A percentile compares a stretch with the other conserved stretches of the same genome.
These are phyloP conservation scores for Trifolium pratense DNA, from an alignment of 306 rosid species.

Conservation along the genomic window DNA sequence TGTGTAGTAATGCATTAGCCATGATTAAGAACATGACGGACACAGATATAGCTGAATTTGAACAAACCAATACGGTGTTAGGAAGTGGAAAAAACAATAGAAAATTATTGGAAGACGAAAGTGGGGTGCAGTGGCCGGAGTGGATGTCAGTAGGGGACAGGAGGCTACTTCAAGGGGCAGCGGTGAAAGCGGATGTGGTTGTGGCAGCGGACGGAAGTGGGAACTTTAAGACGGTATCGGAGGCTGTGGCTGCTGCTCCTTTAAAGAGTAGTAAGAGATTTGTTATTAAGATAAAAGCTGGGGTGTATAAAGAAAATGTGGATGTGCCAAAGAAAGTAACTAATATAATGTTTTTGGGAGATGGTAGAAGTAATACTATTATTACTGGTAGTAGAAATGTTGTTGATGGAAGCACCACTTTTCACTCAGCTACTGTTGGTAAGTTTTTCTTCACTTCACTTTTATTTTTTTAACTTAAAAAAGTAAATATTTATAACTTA, in stretches of 20 bases:
- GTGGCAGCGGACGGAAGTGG: constrained; percentile 95
- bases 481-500: too few species aligned
- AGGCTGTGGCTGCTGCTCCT: constrained; percentile 83
- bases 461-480: not conserved
- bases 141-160: constrained; percentile 77
- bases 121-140: constrained; percentile 62
- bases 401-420: constrained; percentile 91
- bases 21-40: constrained; percentile 82
- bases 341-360: constrained; percentile 83
- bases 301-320: constrained; percentile 78
- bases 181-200: constrained; percentile 59
- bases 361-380: constrained; percentile 64
- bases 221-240: constrained; percentile 68
- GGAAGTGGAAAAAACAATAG: not conserved
- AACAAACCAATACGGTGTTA: not conserved
- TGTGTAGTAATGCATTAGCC: constrained; percentile 83
- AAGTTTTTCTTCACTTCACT: constrained; percentile 11
- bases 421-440: constrained; percentile 93
- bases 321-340: constrained; percentile 71
- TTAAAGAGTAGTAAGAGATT: constrained; percentile 59
- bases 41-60: constrained; percentile 55
- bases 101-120: constrained; percentile 38
- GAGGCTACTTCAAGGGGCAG: constrained; percentile 58
- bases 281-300: constrained; percentile 74
- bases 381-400: constrained; percentile 80